Evolutionary conservation across 2,329 filamentous ascomycete genomes (phyloP), one percentile per base, ranked within the genome.

Genomic region (Aureobasidium lini): DNA sequence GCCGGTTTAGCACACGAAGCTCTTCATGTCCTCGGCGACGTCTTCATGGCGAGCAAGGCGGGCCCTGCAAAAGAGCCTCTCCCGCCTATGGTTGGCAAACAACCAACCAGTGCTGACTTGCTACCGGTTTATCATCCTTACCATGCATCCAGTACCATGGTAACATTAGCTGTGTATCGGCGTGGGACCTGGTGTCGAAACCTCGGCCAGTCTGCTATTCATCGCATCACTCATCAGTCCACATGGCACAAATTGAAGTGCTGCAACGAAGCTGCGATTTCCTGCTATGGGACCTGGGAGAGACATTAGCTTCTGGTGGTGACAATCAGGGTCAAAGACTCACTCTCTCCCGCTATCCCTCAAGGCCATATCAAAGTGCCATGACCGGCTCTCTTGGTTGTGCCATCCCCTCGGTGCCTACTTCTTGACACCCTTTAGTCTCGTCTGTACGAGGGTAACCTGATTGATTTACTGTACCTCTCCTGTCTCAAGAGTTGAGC

Each of bases 1-100:
- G 63, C 59, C 31, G 67, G 66, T 13, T 65, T 64, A 4, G 32
- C 60, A 7, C 44, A 59, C 34, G 62, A 58, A 18, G 67, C 67
- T 9, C 32, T 67, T 15, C 62, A 64, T 11, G 13, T 60, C 6
- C 39, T 53, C 7, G 48, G 37, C 16, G 57, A 49, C 13, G 6
- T 34, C 2, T 32, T 59, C 18, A 37, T 18, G 11, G 4, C 8
- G 3, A 43, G 34, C 28, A 8, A 15, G 1, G 15, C 31, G n/a
- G 40, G n/a, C 15, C 16, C 6, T n/a, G 3, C n/a, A 56, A 37
- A 16, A 34, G 16, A n/a, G 6, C 6, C 32, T 36, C 8, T 56
- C 7, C 40, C 18, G 15, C 40, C 40, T 37, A 23, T 32, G 28
- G 39, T 46, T 6, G 1, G 8, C 16, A 18, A 32, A 11, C 23